Evolutionary conservation across 306 rosid species (phyloP), one percentile per base, ranked within the genome.

Genomic region (Mimosa bimucronata): DNA sequence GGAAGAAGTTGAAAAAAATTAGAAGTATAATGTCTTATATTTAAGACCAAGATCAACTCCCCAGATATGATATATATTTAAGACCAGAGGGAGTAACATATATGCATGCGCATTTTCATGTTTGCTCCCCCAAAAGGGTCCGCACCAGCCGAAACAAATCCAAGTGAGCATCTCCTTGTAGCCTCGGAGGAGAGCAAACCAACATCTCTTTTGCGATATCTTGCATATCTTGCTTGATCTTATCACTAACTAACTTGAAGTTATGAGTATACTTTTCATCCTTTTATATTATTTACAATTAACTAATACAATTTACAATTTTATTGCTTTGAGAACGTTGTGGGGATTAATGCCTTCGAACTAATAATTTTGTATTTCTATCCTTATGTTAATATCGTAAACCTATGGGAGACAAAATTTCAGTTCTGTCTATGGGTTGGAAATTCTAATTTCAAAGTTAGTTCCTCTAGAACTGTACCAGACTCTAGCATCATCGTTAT

Each of bases 51-150:
- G n/a, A n/a, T n/a, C n/a, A n/a, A n/a, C n/a, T n/a, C n/a, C n/a
- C n/a, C n/a, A n/a, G n/a, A n/a, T n/a, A n/a, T n/a, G n/a, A n/a
- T n/a, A n/a, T n/a, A n/a, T n/a, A n/a, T n/a, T n/a, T n/a, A n/a
- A n/a, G n/a, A n/a, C n/a, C n/a, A n/a, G n/a, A n/a, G n/a, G n/a
- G n/a, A n/a, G n/a, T n/a, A n/a, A n/a, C n/a, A n/a, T n/a, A n/a
- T n/a, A n/a, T n/a, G n/a, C n/a, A n/a, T n/a, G n/a, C n/a, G n/a
- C n/a, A n/a, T n/a, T n/a, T 89, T 83, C 46, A 50, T 87, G 29
- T 93, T 95, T 87, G 99, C 99, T 0, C 98, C 98, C 37, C 98
- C 97, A 48, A 91, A 91, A 88, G 99, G 99, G 83, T 95, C 98
- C 15, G 99, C 99, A 30, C 98, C 99, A 46, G 97, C 97, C 8